Base-by-base conservation (phyloP, 2,329 filamentous ascomycete species). In the Verticillium nubilum region DNA sequence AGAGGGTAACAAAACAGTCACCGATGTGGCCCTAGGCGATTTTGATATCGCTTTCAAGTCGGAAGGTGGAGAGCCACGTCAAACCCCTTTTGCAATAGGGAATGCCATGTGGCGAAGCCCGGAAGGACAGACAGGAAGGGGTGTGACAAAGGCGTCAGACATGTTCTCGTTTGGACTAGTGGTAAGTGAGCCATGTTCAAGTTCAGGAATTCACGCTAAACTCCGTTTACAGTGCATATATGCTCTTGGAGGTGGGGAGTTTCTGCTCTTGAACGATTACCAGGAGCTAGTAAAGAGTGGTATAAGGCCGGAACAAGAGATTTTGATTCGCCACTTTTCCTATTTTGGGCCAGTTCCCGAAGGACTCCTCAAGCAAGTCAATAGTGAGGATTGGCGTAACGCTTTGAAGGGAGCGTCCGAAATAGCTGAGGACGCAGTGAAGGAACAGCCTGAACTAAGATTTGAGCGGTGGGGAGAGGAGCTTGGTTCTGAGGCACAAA, bases 101-200 rank as follows among this genome's bases (percentile, higher is more conserved):
- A 75, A 76, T 62, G 68, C 61, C 23, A 75, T 75, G 70, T 75
- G 72, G 72, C 70, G 72, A 66, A 76, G 72, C 65, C 73, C 68
- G 58, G 73, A 76, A 68, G 70, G 67, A 60, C 71, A 75, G 61
- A 71, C 69, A 7, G 70, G 70, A 62, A 68, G 61, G 37, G 67
- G 68, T 31, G 58, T 71, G 33, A 68, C 64, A 6, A 72, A 72
- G 62, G 69, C 72, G 57, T 75, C 70, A 52, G 73, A 74, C 58
- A 65, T 75, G 17, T 74, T 70, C 66, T 74, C 72, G 6, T 73
- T 74, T 61, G 70, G 71, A 60, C 67, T 75, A 15, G 69, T 76
- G 19, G 71, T 75, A 66, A 67, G 71, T 67, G 25, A 59, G 17
- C 58, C 58, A 60, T 62, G 35, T 55, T 59, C 31, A 62, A 60